Base-by-base conservation (phyloP, 805 yeast species). In the Nakazawaea pomicola region DNA sequence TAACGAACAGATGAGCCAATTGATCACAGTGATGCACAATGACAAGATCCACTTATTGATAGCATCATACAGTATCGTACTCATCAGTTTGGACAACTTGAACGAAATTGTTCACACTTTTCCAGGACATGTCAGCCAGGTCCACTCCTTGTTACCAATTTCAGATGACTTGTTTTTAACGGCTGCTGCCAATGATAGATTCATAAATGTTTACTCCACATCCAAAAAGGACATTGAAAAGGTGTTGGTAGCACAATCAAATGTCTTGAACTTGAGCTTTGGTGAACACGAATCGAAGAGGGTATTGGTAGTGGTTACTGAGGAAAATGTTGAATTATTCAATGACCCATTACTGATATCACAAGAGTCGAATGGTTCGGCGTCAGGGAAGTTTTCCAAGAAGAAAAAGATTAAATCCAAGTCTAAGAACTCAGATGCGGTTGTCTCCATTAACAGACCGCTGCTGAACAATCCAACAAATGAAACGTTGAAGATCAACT, bases 121-220 rank as follows among this genome's bases (percentile, higher is more conserved):
- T 55, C 88, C 95, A 2, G 95, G 91, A 20, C 95, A 87, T 55
- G 76, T 85, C 23, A 72, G 84, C 15, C 81, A 88, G 4, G 72
- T 87, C 30, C 69, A 67, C 50, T 60, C 76, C 10, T 60, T 81
- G 9, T 43, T 70, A 28, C 61, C 71, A 5, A 54, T 70, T 15
- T 46, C 53, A 7, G 58, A 61, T 7, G 72, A 72, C 35, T 64
- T 62, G 34, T 77, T 88, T 50, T 58, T 85, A 32, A 80, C 93
- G 1, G 73, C 83, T 38, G 95, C 96, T 1, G 66, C 67, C 27
- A 81, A 80, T 46, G 98, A 90, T 58, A 73, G 97, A 50, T 88
- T 86, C 57, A 70, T 89, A 49, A 87, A 87, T 56, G 65, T 84
- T 28, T 80, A 83, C 54, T 72, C 82, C 9, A 41, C 78, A 2